Evolutionary conservation across 2,329 filamentous ascomycete genomes (phyloP), one percentile per base, ranked within the genome.

Genomic region (Alternaria postmessia): DNA sequence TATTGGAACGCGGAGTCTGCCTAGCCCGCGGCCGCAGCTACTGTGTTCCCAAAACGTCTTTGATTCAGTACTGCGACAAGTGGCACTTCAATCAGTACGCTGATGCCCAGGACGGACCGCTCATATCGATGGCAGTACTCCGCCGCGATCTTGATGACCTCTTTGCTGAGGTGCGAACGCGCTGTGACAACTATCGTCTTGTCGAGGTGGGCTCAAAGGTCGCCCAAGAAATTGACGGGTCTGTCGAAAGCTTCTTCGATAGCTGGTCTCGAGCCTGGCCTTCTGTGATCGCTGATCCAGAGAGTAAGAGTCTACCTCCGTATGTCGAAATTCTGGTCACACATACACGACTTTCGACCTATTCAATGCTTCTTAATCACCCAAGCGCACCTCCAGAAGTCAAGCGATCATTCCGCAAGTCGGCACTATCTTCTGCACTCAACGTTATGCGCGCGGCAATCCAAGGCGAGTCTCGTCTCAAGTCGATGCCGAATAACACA

Each of bases 401-500:
- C 0, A 89, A 90, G 24, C 87, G 89, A 32, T 91, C 90, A 74
- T 92, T 92, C 76, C 87, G 89, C 41, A 88, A 89, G 0, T 90
- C 89, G 0, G 88, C 89, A 1, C 82, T 92, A 0, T 91, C 89
- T 0, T 90, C 89, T 0, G 89, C 90, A 0, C 77, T 92, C n/a
- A 91, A 91, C 59, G 90, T 92, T 5, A 86, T 92, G 82, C 86
- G 90, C 22, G 88, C 88, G 2, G 89, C 89, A 0, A 90, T 92
- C 6, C 89, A 91, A 74, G 89, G 89, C 34, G 90, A 92, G 71
- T 81, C 83, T 0, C 85, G 89, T 62, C 82, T 92, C 0, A 88
- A 88, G 56, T 91, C 89, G 0, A 92, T 92, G 89, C 90, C 90
- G 0, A 92, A 92, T 75, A 92, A 92, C 67, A 91, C 90, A 0